Evolutionary conservation across 148 eudicot genomes (phyloP), one percentile per base, ranked within the genome.

Genomic region (Limonium bicolor): DNA sequence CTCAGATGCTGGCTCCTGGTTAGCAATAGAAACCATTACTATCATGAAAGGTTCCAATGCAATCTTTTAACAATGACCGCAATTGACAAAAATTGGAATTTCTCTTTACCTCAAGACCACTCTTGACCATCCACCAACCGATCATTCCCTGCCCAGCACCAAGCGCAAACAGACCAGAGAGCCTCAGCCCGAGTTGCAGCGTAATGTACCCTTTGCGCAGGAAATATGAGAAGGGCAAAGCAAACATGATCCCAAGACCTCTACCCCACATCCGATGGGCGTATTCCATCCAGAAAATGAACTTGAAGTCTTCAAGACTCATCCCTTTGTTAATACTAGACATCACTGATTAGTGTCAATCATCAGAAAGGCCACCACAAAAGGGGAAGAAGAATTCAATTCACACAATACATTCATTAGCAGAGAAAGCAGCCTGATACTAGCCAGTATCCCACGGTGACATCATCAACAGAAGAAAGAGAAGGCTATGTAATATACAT

Each of bases 241-340:
- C 95, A 71, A 90, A 90, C 95, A 90, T 85, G 66, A 90, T 56
- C 19, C 99, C 95, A 32, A 90, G 63, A 36, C 80, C 99, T 70
- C 95, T 90, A 63, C 99, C 99, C 99, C 99, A 90, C 99, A 81
- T 90, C 20, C 99, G 88, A 61, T 90, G 99, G 39, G 85, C 99
- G 56, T 90, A 90, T 55, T 90, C 99, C 99, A 90, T 90, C 99
- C 95, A 90, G 41, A 72, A 90, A 27, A 90, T 90, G 79, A 85
- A 90, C 58, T 84, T 85, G 46, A 90, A 90, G 59, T 90, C 99
- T 48, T 72, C 87, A 65, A 90, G 76, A 35, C 20, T 69, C 95
- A 81, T 90, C 50, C 95, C 99, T 56, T 76, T 81, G 70, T 90
- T 90, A 21, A 85, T 66, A 28, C 95, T 84, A 69, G 36, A 62